A percentile compares a stretch with the other conserved stretches of the same genome.
These are phyloP conservation scores for Hypoxylon sp. DNA, from an alignment of 2,329 filamentous ascomycete species.

Conservation along the genomic window DNA sequence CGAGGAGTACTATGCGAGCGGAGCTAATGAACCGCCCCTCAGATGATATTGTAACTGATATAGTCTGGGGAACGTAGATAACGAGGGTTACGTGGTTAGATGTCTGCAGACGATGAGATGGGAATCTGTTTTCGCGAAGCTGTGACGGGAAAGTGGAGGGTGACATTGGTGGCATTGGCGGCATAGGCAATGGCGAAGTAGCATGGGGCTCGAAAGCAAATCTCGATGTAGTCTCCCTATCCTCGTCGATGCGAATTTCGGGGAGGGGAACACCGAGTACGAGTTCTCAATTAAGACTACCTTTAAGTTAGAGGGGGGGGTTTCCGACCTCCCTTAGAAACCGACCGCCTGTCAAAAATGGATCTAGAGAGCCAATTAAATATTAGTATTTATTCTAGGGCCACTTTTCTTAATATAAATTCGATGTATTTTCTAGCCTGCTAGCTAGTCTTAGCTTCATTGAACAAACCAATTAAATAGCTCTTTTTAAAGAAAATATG, in stretches of 20 bases:
- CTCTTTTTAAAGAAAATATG: no score
- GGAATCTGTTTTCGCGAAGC: constrained; percentile 25
- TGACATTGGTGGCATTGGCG: constrained; percentile 19
- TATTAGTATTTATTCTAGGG: no score
- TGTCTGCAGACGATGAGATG: constrained; percentile 26
- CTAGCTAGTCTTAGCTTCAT: no score
- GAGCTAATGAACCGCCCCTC: constrained; percentile 18
- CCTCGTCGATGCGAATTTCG: constrained; percentile 16
- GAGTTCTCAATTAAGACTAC: constrained; percentile 20
- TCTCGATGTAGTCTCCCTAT: constrained; percentile 10
- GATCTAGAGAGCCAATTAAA: no score
- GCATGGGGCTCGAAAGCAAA: constrained; percentile 15
- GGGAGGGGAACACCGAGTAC: constrained; percentile 26
- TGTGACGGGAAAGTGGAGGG: constrained; percentile 23
- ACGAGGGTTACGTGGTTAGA: constrained; percentile 25
- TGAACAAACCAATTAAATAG: no score
- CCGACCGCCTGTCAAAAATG: no score
- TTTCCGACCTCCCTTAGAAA: no score
- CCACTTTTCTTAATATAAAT: no score
- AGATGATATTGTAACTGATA: constrained; percentile 32
- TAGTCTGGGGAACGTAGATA: constrained; percentile 37
- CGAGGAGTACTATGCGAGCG: constrained; percentile 18
- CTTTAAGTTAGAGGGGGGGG: no score
- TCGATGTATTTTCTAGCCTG: no score
- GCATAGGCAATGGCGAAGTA: constrained; percentile 13